phyloP scores from a whole-genome alignment of 1,284 basidiomycete species.

The Ganoderma sinense region DNA sequence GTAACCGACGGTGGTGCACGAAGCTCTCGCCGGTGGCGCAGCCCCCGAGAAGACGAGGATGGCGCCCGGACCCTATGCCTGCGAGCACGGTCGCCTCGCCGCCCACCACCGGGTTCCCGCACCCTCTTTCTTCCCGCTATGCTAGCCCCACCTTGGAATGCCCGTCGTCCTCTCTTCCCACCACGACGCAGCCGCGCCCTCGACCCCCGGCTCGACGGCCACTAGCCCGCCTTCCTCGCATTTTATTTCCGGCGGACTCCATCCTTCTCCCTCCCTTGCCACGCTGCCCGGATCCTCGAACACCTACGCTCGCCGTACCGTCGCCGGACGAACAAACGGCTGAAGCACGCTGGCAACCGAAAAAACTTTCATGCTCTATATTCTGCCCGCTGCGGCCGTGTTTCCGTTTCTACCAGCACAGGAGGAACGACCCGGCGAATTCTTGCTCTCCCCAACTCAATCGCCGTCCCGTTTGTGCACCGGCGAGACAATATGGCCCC shows the following conservation, averaged over 20 bases:
- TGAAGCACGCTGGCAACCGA: not conserved
- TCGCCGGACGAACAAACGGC: not conserved
- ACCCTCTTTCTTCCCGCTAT: slow-evolving; percentile 7
- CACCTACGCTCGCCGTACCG: not conserved
- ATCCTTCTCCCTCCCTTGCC: not conserved
- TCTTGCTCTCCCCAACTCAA: not conserved
- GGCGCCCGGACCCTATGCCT: slow-evolving; percentile 17
- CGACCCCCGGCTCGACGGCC: not conserved
- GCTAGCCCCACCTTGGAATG: not conserved
- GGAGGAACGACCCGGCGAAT: not conserved
- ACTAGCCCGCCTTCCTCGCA: not conserved
- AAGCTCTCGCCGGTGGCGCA: slow-evolving; percentile 7
- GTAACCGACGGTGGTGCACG: not conserved
- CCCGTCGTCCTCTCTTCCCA: not conserved
- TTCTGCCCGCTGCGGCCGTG: not conserved
- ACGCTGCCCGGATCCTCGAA: not conserved
- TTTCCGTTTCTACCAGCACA: not conserved
- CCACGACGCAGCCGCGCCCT: not conserved
- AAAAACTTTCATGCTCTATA: not conserved
- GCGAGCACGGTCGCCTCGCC: slow-evolving; percentile 6
- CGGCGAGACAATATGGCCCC: not conserved
- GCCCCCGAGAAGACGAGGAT: slow-evolving; percentile 5
- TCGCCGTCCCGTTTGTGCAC: not conserved
- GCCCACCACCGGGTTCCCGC: slow-evolving; percentile 11
- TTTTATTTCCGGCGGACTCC: not conserved